Percentiles rank a stretch among this genome's conserved stretches.
Evolutionary conservation across 2,329 filamentous ascomycete species (phyloP).

Genomic region (Alternaria hordeiaustralica): DNA sequence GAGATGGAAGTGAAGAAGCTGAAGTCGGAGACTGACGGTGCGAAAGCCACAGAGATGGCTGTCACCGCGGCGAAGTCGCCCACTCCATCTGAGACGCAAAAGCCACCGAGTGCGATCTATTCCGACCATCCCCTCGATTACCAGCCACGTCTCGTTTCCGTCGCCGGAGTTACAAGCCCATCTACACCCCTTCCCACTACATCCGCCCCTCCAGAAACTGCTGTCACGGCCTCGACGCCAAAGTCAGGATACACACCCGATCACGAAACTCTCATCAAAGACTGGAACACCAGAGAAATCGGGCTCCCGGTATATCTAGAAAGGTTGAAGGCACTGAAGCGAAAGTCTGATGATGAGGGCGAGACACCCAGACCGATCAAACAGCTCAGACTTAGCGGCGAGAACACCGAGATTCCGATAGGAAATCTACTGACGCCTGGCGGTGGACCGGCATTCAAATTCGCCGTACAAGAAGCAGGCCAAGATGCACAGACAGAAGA

Average conservation of each 20-base stretch:
- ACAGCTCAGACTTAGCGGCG: not conserved
- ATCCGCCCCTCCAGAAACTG: too few relatives aligned
- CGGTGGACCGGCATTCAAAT: not conserved
- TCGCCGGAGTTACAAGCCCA: not conserved
- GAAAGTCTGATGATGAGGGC: not conserved
- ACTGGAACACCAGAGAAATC: not conserved
- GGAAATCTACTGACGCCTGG: not conserved
- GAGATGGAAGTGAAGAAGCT: not conserved
- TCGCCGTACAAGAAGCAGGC: not conserved
- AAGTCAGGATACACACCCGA: not conserved
- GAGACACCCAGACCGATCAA: not conserved
- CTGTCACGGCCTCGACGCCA: too few relatives aligned
- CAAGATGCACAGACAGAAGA: not conserved
- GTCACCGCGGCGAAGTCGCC: not conserved
- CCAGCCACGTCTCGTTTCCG: not conserved
- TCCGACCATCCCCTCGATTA: not conserved
- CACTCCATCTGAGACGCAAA: not conserved
- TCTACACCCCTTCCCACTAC: not conserved
- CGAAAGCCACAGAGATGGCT: not conserved
- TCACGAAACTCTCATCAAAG: not conserved
- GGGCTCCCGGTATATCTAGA: not conserved
- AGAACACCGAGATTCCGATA: fast-evolving
- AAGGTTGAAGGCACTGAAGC: not conserved
- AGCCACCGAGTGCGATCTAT: not conserved
- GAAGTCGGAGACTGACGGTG: not conserved